Evolutionary conservation across 306 rosid species (phyloP).

Genomic region (Lathyrus aphaca): DNA sequence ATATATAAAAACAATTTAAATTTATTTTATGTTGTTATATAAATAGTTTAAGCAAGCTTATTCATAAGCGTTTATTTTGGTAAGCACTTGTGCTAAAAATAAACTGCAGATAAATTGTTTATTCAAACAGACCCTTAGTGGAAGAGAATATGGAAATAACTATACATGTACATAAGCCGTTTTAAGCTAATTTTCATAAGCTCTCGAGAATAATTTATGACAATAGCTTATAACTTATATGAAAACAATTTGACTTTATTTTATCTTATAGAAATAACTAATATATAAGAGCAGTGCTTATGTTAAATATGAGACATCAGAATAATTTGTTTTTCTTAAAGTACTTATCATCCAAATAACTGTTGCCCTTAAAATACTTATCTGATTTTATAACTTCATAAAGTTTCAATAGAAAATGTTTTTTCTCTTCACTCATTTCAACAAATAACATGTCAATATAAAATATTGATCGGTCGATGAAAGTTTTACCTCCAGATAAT

Average conservation of each 20-base stretch:
- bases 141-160: background rate
- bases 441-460: conserved; percentile 27
- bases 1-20: no score
- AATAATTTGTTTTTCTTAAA: background rate
- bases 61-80: no score
- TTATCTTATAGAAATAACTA: background rate
- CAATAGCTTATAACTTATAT: background rate
- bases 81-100: background rate
- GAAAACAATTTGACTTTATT: background rate
- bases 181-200: background rate
- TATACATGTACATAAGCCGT: background rate
- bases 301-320: background rate
- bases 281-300: background rate
- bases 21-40: no score
- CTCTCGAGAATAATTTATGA: background rate
- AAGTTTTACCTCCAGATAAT: conserved; percentile 79
- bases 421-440: background rate
- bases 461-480: conserved; percentile 1
- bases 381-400: conserved; percentile 13
- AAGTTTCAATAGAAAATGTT: conserved; percentile 2
- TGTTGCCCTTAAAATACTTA: background rate
- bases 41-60: no score
- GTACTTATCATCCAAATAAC: conserved; percentile 18
- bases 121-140: background rate
- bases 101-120: no score